phyloP scores from a whole-genome alignment of 2,329 filamentous ascomycete genomes.

The Nigrospora sphaerica region DNA sequence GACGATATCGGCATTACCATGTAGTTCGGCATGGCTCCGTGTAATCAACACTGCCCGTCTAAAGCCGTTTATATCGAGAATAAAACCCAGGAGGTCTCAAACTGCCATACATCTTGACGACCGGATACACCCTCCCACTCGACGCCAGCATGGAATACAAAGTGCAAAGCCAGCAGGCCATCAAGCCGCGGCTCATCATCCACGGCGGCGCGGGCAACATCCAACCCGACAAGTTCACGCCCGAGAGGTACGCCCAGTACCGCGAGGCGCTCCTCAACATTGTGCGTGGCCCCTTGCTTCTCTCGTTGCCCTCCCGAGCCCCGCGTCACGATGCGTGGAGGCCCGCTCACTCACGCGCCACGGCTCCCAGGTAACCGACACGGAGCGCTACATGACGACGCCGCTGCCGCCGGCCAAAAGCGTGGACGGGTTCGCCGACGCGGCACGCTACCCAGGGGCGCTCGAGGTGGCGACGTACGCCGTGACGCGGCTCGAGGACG shows the following conservation, averaged over 20 bases:
- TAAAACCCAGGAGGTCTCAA: no score
- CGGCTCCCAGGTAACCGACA: slow-evolving; percentile 31
- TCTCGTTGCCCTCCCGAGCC: neutral
- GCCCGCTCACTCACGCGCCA: neutral
- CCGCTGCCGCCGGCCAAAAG: neutral
- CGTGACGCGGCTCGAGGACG: slow-evolving; percentile 68
- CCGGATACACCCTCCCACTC: no score
- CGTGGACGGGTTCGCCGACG: slow-evolving; percentile 34
- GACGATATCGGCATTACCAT: no score
- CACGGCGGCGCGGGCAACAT: slow-evolving; percentile 71
- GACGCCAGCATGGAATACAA: slow-evolving; percentile 33
- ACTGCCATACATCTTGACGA: no score
- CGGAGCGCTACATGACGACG: slow-evolving; percentile 39
- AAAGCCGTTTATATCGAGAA: no score
- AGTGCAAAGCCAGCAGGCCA: slow-evolving; percentile 7
- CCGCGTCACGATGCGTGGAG: no score
- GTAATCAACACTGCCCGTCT: no score
- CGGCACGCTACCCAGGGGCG: slow-evolving; percentile 46
- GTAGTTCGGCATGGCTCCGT: no score
- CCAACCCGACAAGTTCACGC: slow-evolving; percentile 49
- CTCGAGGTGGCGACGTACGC: slow-evolving; percentile 70
- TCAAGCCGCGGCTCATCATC: slow-evolving; percentile 56
- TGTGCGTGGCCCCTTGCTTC: slow-evolving; percentile 28
- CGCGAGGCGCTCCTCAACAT: slow-evolving; percentile 54
- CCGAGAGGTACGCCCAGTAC: slow-evolving; percentile 50